A percentile compares a stretch with the other conserved stretches of the same genome.
These are phyloP conservation scores for Thinopyrum elongatum DNA, from an alignment of 176 grass and related monocot genomes.

Conservation along the genomic window DNA sequence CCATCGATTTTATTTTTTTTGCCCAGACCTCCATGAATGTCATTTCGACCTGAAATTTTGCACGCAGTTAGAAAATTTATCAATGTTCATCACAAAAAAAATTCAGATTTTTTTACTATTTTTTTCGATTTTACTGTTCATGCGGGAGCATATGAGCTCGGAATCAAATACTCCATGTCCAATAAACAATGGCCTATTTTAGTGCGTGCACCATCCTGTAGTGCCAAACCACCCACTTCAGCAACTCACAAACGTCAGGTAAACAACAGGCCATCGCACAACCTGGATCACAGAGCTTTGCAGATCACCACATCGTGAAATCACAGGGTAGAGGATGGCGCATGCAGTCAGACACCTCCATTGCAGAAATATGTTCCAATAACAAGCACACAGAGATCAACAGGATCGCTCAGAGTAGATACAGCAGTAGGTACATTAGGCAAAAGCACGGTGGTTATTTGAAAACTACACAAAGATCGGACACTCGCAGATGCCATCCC, in stretches of 20 bases:
- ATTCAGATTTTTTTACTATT: too few species aligned
- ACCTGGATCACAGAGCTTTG: not conserved
- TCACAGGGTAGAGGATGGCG: too few species aligned
- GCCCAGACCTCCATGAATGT: too few species aligned
- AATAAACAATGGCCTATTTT: not conserved
- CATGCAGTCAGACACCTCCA: not conserved
- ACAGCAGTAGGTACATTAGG: not conserved
- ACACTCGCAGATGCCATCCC: not conserved
- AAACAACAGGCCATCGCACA: not conserved
- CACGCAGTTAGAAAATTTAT: too few species aligned
- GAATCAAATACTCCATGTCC: too few species aligned
- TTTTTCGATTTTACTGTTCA: too few species aligned
- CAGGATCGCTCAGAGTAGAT: not conserved
- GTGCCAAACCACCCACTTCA: not conserved
- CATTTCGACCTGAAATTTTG: too few species aligned
- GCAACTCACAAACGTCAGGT: not conserved
- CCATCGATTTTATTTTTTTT: too few species aligned
- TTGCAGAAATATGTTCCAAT: not conserved
- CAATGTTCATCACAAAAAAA: too few species aligned
- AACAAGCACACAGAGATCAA: not conserved
- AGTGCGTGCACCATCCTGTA: not conserved
- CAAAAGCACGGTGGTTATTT: not conserved
- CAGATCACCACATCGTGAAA: too few species aligned
- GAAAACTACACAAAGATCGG: not conserved
- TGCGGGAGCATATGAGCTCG: too few species aligned